Conservation (phyloP, 2,329 filamentous ascomycete genomes). For the Drechslerella dactyloides region DNA sequence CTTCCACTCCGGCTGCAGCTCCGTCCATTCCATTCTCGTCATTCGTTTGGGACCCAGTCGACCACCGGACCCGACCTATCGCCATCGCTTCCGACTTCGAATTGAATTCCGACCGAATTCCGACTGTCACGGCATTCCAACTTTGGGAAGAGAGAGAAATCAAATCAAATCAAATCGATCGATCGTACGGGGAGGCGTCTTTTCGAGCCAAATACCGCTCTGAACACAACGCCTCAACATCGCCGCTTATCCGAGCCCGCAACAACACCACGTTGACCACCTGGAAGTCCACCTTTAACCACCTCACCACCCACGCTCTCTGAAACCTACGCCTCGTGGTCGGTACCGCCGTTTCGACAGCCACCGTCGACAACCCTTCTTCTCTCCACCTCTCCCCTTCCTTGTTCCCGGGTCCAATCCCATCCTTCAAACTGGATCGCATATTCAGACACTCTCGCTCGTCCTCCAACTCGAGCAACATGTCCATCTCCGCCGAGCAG, state of each 20-base stretch:
- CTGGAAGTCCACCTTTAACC: constrained; percentile 10
- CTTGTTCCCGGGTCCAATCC: background rate
- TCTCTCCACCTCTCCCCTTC: constrained; percentile 1
- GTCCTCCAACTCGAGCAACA: constrained; percentile 50
- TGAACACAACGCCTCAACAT: background rate
- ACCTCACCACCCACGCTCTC: background rate
- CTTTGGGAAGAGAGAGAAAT: background rate
- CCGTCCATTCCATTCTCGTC: constrained; percentile 9
- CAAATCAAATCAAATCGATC: background rate
- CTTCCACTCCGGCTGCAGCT: no score
- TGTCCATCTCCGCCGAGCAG: constrained; percentile 40
- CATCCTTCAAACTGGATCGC: constrained; percentile 50
- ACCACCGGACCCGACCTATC: constrained; percentile 6
- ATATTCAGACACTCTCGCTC: constrained; percentile 45
- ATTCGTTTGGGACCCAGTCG: constrained; percentile 11
- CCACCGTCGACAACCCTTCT: constrained; percentile 7
- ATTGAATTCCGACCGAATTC: background rate
- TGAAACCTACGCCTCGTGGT: constrained; percentile 19
- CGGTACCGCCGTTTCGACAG: constrained; percentile 6
- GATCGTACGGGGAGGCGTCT: no score
- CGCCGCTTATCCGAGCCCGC: constrained; percentile 8
- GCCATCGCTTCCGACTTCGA: constrained; percentile 4
- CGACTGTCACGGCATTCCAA: background rate
- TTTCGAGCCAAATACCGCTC: background rate
- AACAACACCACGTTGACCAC: no score